These are phyloP conservation scores for Staphylotrichum longicolle DNA, from an alignment of 495 filamentous ascomycete genomes.

Conservation along the genomic window DNA sequence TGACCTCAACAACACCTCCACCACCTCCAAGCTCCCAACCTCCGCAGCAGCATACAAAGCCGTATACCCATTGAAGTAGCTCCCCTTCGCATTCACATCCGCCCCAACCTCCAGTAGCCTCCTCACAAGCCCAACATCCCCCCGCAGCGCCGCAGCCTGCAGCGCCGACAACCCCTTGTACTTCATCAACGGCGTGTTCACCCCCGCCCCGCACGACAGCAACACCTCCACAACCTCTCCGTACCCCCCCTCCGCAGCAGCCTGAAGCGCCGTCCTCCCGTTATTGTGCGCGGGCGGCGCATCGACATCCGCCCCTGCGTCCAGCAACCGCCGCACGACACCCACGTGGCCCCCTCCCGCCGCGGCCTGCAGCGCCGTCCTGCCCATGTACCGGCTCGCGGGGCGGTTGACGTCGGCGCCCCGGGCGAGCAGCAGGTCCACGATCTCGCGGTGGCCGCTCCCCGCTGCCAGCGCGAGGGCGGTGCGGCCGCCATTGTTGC, in stretches of 20 bases:
- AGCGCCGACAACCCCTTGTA: background rate
- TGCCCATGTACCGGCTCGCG: background rate
- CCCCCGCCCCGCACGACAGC: background rate
- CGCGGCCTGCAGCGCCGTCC: slow-evolving; percentile 2
- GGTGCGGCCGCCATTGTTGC: background rate
- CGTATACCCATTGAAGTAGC: background rate
- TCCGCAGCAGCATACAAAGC: slow-evolving; percentile 3
- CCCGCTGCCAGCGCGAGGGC: background rate
- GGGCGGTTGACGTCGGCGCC: background rate
- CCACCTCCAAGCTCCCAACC: background rate
- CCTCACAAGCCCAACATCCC: background rate
- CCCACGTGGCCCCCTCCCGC: background rate
- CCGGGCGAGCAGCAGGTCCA: background rate
- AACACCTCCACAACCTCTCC: background rate
- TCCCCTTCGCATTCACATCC: background rate
- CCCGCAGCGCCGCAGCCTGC: background rate
- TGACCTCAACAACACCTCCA: background rate
- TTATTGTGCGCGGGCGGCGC: background rate
- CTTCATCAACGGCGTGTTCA: background rate
- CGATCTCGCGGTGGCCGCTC: background rate
- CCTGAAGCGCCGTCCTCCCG: background rate
- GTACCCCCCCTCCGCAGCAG: background rate
- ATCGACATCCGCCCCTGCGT: background rate
- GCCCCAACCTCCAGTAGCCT: background rate
- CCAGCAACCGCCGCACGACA: background rate